A percentile compares a stretch with the other conserved stretches of the same genome.
Conservation (phyloP, 805 yeast genomes). For the Cyberlindnera euphorbiiphila region DNA sequence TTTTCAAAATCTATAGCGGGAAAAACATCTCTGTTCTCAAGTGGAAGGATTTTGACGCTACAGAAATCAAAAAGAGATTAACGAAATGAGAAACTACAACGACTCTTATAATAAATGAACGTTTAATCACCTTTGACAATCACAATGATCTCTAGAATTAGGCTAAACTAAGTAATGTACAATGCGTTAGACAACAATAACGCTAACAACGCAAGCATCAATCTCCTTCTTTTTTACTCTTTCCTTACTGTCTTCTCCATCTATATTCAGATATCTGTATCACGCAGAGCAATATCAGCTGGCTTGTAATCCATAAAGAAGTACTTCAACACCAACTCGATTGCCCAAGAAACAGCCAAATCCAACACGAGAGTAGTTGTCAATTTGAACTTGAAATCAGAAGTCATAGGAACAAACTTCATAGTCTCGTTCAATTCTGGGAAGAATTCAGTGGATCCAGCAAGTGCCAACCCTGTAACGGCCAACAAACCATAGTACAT, state of each 20-base stretch:
- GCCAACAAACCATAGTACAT: constrained; percentile 95
- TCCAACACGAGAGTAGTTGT: constrained; percentile 72
- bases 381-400: constrained; percentile 69
- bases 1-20: constrained; percentile 19
- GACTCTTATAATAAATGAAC: no score
- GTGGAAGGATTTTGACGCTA: constrained; percentile 26
- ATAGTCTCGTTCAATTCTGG: constrained; percentile 93
- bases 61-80: constrained; percentile 12
- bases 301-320: constrained; percentile 89
- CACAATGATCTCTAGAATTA: no score
- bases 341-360: constrained; percentile 67
- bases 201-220: no score
- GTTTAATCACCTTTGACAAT: no score
- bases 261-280: no score
- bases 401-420: constrained; percentile 84
- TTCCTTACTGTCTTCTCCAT: no score
- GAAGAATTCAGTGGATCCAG: constrained; percentile 90
- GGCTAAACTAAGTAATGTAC: constrained; percentile 1
- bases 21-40: constrained; percentile 16
- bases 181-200: no score
- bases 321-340: constrained; percentile 77
- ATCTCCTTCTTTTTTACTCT: no score
- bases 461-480: constrained; percentile 80
- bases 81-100: neutral
- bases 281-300: constrained; percentile 73